Evolutionary conservation across 2,329 filamentous ascomycete genomes (phyloP).

Genomic region (Diaporthe eres): DNA sequence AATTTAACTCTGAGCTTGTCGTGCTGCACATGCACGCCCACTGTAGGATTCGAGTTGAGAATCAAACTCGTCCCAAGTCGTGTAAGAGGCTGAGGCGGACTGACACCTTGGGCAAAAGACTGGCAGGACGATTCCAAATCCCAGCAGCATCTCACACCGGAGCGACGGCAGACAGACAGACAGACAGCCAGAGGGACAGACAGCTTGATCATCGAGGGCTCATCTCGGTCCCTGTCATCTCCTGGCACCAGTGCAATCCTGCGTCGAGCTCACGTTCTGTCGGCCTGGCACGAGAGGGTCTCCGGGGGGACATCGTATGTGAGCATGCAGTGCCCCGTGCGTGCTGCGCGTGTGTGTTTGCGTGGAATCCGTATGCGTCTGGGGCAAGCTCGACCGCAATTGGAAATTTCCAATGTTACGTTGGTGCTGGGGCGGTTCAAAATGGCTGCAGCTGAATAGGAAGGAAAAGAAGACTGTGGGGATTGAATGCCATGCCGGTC

Average conservation of each 20-base stretch:
- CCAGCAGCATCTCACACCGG: neutral
- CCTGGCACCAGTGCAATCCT: neutral
- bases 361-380: conserved; percentile 1
- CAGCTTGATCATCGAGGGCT: conserved; percentile 25
- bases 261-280: neutral
- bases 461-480: conserved; percentile 29
- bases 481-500: conserved; percentile 27
- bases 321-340: conserved; percentile 16
- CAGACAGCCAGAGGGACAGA: neutral
- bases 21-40: neutral
- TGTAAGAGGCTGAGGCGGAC: conserved; percentile 21
- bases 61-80: conserved; percentile 32
- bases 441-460: conserved; percentile 29
- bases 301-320: neutral
- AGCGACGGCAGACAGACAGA: neutral
- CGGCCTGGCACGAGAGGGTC: too few relatives aligned
- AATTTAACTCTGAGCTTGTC: conserved; percentile 23
- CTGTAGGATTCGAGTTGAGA: conserved; percentile 4
- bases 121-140: neutral
- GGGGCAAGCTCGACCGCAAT: conserved; percentile 3
- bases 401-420: conserved; percentile 37
- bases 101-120: neutral
- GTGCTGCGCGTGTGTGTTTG: neutral
- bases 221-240: conserved; percentile 32
- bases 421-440: conserved; percentile 22